Base-by-base conservation (phyloP, 108 stramenopile species). In the Epithemia pelagica region DNA sequence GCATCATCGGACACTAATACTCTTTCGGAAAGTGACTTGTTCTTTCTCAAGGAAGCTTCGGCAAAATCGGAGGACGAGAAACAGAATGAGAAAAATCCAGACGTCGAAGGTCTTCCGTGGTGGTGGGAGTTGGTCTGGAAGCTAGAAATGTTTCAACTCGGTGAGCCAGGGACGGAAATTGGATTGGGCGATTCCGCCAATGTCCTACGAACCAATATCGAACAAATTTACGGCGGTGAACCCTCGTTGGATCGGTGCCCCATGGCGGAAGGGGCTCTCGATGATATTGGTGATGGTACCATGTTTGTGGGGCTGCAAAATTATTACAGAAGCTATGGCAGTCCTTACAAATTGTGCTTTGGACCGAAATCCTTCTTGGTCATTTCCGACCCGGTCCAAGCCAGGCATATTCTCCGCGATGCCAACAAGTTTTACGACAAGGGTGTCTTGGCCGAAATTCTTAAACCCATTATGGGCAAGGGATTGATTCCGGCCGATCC, bases 341-440 rank as follows among this genome's bases (percentile, higher is more conserved):
- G 79, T 29, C 91, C 94, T 3, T 98, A 96, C 88, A 98, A 98
- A 76, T 75, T 98, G 2, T 96, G 95, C 76, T 98, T 98, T 62
- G 94, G 97, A 21, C 97, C 97, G 37, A 98, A 98, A 76, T 89
- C 87, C 18, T 98, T 98, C 75, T 70, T 96, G 59, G 97, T 98
- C 58, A 81, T 98, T 30, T 83, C 83, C 10, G 97, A 98, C 75
- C 93, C 94, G 2, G 83, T 94, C 2, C 92, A 95, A 74, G 90
- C 90, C 0, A 79, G 74, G 46, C 94, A 96, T 70, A 71, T 98
- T 7, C 67, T 98, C 29, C 62, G 86, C 2, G 94, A 95, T 66
- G 95, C 90, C 59, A 89, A 92, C 67, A 75, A 68, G 28, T 71
- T 74, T 19, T 98, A 96, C 69, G 96, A 98, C 72, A 82, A 82